A percentile compares a stretch with the other conserved stretches of the same genome.
Conservation (phyloP, 202 grass and related monocot species). For the Setaria italica region DNA sequence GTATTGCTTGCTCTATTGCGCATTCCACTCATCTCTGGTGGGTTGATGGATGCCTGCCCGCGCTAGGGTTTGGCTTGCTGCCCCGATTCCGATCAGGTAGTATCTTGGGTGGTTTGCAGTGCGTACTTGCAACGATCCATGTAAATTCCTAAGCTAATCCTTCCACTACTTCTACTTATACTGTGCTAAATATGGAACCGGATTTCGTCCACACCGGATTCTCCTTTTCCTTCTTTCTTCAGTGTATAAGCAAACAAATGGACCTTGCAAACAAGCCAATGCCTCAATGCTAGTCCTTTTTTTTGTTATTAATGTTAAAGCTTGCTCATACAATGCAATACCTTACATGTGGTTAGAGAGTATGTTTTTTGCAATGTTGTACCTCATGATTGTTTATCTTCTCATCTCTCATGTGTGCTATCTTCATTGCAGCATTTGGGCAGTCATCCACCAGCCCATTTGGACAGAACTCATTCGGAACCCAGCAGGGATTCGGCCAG, state of each 20-base stretch:
- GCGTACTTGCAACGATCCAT: background rate
- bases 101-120: background rate
- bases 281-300: background rate
- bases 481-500: conserved; percentile 66
- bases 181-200: background rate
- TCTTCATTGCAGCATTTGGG: conserved; percentile 66
- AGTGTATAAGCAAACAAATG: too few species aligned
- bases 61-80: background rate
- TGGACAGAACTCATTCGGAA: conserved; percentile 66
- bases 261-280: background rate
- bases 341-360: background rate
- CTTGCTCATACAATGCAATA: background rate
- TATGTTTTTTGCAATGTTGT: background rate
- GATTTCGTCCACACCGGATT: background rate
- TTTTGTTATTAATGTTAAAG: too few species aligned
- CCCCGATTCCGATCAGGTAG: background rate
- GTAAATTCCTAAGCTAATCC: background rate
- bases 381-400: background rate
- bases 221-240: too few species aligned
- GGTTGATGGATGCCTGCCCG: background rate
- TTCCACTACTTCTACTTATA: background rate
- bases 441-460: conserved; percentile 75
- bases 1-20: background rate
- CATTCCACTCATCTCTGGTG: background rate
- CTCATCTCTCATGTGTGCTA: conserved; percentile 30